phyloP scores from a whole-genome alignment of 257 asterid genomes.

The Fraxinus cuspidata region DNA sequence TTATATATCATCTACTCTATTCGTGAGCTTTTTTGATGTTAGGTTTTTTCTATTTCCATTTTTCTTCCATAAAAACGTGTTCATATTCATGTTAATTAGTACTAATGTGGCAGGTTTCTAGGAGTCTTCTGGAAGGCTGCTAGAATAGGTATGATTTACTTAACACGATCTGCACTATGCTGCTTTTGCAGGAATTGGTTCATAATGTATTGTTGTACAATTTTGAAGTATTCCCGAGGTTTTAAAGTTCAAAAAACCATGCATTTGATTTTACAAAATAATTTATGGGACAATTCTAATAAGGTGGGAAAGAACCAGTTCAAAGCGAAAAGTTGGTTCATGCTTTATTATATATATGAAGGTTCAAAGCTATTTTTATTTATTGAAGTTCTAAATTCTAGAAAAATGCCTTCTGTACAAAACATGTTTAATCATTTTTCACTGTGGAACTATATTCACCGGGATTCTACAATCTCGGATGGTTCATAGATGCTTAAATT shows the following conservation, averaged over 20 bases:
- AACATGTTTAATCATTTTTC: too few species aligned
- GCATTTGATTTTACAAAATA: background rate
- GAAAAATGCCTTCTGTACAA: too few species aligned
- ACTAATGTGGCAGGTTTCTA: constrained; percentile 48
- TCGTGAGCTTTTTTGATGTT: background rate
- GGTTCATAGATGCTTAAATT: too few species aligned
- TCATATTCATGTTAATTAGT: constrained; percentile 23
- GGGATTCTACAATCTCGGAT: too few species aligned
- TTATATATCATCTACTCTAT: background rate
- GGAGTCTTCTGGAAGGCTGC: constrained; percentile 68
- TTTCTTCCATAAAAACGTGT: background rate
- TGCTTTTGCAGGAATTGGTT: constrained; percentile 17
- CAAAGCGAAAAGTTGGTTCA: too few species aligned
- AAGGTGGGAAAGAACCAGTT: too few species aligned
- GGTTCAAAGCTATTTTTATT: too few species aligned
- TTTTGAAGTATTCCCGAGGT: background rate
- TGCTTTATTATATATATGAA: too few species aligned
- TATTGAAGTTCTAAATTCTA: too few species aligned
- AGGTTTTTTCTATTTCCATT: background rate
- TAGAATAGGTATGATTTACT: constrained; percentile 49
- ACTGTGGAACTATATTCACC: too few species aligned
- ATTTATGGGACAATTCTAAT: too few species aligned
- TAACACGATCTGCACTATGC: constrained; percentile 8
- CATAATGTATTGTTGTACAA: background rate
- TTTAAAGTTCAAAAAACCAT: background rate